Evolutionary conservation across 164 flowering plant species (phyloP).

Genomic region (Chloranthus sessilifolius): DNA sequence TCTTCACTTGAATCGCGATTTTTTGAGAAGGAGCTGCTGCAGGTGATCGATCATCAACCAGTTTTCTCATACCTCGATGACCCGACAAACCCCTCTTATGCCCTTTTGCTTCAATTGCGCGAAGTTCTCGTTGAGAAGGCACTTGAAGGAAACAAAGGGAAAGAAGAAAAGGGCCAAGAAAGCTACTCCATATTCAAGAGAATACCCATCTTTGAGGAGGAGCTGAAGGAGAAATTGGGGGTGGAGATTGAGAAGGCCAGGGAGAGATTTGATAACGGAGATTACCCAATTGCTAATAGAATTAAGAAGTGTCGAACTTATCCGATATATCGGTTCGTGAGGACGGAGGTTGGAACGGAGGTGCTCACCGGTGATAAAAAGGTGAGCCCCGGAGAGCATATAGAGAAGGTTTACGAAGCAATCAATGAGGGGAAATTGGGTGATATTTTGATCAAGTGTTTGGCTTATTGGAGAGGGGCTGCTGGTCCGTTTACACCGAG

Average conservation of each 20-base stretch:
- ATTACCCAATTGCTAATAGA: slow-evolving; percentile 25
- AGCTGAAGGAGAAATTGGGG: slow-evolving; percentile 23
- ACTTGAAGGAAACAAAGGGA: slow-evolving; percentile 10
- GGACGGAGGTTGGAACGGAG: slow-evolving; percentile 36
- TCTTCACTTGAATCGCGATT: slow-evolving; percentile 35
- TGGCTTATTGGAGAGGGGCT: slow-evolving; percentile 24
- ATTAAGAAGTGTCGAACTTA: slow-evolving; percentile 44
- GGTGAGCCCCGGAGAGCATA: slow-evolving; percentile 47
- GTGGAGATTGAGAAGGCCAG: slow-evolving; percentile 30
- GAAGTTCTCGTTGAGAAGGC: slow-evolving; percentile 38
- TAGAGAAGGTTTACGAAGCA: slow-evolving; percentile 43
- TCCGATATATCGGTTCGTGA: slow-evolving; percentile 38
- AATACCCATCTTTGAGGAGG: slow-evolving; percentile 37
- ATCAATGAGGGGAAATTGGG: slow-evolving; percentile 41
- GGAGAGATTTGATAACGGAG: slow-evolving; percentile 33
- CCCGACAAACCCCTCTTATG: slow-evolving; percentile 33
- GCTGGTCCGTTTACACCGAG: slow-evolving; percentile 25
- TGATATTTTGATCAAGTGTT: slow-evolving; percentile 30
- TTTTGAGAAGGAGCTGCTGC: slow-evolving; percentile 43
- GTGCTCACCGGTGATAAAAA: slow-evolving; percentile 38
- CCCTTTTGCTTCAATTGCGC: slow-evolving; percentile 29
- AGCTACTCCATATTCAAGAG: slow-evolving; percentile 32
- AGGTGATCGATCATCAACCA: slow-evolving; percentile 34
- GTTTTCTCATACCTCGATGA: slow-evolving; percentile 48
- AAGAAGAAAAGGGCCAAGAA: background rate